Conservation (phyloP, 2,329 filamentous ascomycete species). For the Calonectria hawksworthii region DNA sequence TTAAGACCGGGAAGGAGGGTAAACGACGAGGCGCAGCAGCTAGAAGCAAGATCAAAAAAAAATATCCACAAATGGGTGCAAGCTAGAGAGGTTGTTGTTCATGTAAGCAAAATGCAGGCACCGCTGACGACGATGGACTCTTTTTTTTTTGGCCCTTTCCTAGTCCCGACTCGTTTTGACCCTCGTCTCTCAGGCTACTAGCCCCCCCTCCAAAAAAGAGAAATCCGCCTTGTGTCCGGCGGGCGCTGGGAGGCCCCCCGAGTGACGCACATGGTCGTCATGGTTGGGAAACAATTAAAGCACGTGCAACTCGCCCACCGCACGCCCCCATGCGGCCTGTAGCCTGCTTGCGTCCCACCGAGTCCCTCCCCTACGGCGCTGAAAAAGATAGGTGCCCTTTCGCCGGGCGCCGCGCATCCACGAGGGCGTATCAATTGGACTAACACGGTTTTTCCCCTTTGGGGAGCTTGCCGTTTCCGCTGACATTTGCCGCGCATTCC, state of each 20-base stretch:
- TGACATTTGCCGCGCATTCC: background rate
- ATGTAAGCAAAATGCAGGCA: background rate
- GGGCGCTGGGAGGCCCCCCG: background rate
- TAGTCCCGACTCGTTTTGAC: background rate
- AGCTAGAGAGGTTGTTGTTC: too few relatives aligned
- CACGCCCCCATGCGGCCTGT: background rate
- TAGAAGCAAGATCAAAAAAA: too few relatives aligned
- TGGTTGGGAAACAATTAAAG: constrained; percentile 39
- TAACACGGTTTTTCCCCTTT: background rate
- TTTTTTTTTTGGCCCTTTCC: background rate
- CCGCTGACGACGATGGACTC: constrained; percentile 10
- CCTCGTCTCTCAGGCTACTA: constrained; percentile 13
- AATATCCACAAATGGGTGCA: too few relatives aligned
- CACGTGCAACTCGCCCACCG: constrained; percentile 35
- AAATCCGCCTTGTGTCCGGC: background rate
- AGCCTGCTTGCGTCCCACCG: background rate
- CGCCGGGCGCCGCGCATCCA: constrained; percentile 6
- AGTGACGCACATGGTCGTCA: constrained; percentile 52
- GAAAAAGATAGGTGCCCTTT: background rate
- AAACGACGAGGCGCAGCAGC: background rate
- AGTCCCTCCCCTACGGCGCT: background rate
- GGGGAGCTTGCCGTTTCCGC: background rate
- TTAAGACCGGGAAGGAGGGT: background rate
- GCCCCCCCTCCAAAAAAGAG: constrained; percentile 34
- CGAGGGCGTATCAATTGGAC: constrained; percentile 19